Percentiles rank a stretch among this genome's conserved stretches.
phyloP scores from a whole-genome alignment of 2,329 filamentous ascomycete genomes.

The Ceratocystis smalleyi region DNA sequence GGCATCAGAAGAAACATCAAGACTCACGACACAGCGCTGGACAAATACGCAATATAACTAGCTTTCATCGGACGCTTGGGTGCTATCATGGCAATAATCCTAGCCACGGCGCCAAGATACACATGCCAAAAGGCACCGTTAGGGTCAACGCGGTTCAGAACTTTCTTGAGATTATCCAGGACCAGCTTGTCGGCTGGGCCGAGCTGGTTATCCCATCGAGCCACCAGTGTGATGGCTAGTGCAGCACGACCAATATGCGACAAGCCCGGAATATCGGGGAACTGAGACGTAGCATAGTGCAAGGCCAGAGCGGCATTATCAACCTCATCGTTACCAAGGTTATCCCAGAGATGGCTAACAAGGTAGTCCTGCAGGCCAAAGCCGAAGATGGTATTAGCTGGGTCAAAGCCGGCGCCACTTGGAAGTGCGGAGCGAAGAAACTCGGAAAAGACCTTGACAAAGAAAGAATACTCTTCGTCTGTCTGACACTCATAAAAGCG shows the following conservation, averaged over 20 bases:
- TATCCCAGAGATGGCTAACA: conserved; percentile 35
- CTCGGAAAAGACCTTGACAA: conserved; percentile 26
- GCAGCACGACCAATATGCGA: conserved; percentile 56
- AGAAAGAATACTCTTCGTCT: conserved; percentile 20
- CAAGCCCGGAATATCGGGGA: conserved; percentile 55
- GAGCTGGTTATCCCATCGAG: conserved; percentile 54
- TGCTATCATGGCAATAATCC: conserved; percentile 28
- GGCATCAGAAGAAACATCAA: not conserved
- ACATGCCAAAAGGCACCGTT: conserved; percentile 37
- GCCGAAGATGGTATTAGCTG: conserved; percentile 29
- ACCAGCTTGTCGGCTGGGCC: conserved; percentile 33
- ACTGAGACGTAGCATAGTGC: conserved; percentile 53
- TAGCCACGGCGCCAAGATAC: conserved; percentile 36
- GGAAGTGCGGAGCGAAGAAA: conserved; percentile 32
- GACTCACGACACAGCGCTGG: conserved; percentile 28
- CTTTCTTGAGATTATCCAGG: conserved; percentile 27
- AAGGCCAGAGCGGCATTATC: conserved; percentile 52
- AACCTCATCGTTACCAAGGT: conserved; percentile 33
- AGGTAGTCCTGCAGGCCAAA: conserved; percentile 32
- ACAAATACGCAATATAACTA: conserved; percentile 22
- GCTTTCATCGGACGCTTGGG: conserved; percentile 28
- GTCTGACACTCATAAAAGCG: not conserved
- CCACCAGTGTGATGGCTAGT: conserved; percentile 55
- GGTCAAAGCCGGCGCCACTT: conserved; percentile 20
- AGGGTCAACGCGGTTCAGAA: conserved; percentile 27